These are phyloP conservation scores for Nothophoma quercina DNA, from an alignment of 2,329 filamentous ascomycete genomes.

Conservation along the genomic window DNA sequence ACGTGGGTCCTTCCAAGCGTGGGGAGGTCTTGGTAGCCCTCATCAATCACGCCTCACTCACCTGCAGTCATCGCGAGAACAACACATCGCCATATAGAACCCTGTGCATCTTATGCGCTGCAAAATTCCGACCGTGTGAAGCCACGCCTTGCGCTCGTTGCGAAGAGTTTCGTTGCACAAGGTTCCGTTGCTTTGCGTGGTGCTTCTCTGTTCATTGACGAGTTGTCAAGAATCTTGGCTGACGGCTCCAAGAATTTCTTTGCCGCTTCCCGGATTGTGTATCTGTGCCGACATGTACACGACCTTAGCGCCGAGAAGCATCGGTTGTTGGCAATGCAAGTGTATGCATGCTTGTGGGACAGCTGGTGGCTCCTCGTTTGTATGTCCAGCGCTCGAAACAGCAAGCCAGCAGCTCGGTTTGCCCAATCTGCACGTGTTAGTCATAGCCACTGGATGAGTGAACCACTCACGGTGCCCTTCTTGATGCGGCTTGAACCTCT, in stretches of 20 bases:
- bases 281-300: constrained; percentile 23
- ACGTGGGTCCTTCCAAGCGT: constrained; percentile 40
- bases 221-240: constrained; percentile 45
- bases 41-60: constrained; percentile 30
- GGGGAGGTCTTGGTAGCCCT: constrained; percentile 24
- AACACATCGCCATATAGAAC: constrained; percentile 2
- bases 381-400: not conserved
- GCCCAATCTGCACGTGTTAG: constrained; percentile 7
- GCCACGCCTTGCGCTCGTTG: constrained; percentile 6
- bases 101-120: constrained; percentile 15
- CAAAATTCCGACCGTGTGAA: constrained; percentile 12
- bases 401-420: not conserved
- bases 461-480: constrained; percentile 3
- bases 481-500: constrained; percentile 4
- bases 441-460: not conserved
- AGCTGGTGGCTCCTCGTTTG: not conserved
- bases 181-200: constrained; percentile 7
- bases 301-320: constrained; percentile 42
- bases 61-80: constrained; percentile 14
- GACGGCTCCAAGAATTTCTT: constrained; percentile 38
- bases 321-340: constrained; percentile 31
- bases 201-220: constrained; percentile 17
- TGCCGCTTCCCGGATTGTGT: constrained; percentile 31
- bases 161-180: constrained; percentile 1
- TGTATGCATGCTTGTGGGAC: constrained; percentile 6